Base-by-base conservation (phyloP, 1,284 basidiomycete genomes). In the Cutaneotrichosporon sp. region DNA sequence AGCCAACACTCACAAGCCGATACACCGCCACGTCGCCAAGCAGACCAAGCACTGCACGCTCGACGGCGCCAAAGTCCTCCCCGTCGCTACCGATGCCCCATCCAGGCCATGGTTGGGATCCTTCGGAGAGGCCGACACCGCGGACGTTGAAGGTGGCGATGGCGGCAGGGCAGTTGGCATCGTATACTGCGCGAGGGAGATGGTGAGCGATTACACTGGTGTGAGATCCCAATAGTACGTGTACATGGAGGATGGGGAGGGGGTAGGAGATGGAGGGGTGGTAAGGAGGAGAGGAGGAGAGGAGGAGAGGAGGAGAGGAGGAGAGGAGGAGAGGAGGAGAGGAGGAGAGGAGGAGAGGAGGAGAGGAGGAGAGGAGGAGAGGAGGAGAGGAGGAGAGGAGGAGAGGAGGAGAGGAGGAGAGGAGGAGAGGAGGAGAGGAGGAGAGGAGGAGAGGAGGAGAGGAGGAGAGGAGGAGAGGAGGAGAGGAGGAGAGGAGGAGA, bases 81-180 rank as follows among this genome's bases (percentile, higher is more conserved):
- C 69, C 70, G 62, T 74, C 72, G 21, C 42, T 42, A 0, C 71
- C 71, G 8, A 67, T 64, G 7, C 72, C 72, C 1, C 69, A 57
- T n/a, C 72, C 69, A 2, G 71, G 61, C 51, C 60, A 70, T 13
- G 73, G 69, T 42, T 69, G 63, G 10, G 59, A 67, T 3, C 76
- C 77, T 10, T 67, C 64, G 1, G 70, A 73, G 1, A n/a, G 38
- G 0, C 77, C 77, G 2, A 76, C 68, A 1, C 77, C 77, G 40
- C 76, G 65, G 14, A 68, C 73, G 56, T 79, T 79, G 65, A 72
- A 79, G 1, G 74, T 72, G 40, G 75, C 60, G 31, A 76, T 65
- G 0, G 69, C 74, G 0, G 72, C 73, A 11, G 53, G 62, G 16
- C 40, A 36, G 11, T 51, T 13, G 50, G n/a, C 61, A 16, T 55